These are phyloP conservation scores for Metschnikowia colocasiae DNA, from an alignment of 805 yeast genomes.

Conservation along the genomic window DNA sequence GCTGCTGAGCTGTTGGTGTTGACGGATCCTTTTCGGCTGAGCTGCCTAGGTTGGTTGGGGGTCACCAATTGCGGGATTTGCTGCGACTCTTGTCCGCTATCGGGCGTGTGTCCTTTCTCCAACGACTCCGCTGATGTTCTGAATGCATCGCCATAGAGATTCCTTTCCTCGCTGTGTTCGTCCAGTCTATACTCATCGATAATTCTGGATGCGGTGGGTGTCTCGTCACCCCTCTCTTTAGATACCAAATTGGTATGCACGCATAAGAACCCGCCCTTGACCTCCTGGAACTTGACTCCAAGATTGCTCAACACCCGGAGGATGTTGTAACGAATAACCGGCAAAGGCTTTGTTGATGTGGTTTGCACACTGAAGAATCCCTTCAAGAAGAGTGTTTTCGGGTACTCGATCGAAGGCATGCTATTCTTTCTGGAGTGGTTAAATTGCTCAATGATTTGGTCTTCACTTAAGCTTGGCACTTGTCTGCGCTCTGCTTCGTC, in stretches of 20 bases:
- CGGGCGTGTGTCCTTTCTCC: constrained; percentile 28
- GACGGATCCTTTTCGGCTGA: constrained; percentile 39
- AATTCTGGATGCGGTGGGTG: constrained; percentile 18
- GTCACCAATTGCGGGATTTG: constrained; percentile 15
- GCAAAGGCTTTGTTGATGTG: constrained; percentile 87
- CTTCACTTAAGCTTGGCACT: constrained; percentile 38
- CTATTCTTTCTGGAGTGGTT: constrained; percentile 62
- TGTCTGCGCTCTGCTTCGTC: constrained; percentile 32
- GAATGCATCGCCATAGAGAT: constrained; percentile 40
- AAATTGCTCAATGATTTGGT: constrained; percentile 40
- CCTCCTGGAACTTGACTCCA: constrained; percentile 82
- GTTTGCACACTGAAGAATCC: constrained; percentile 95
- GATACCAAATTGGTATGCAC: constrained; percentile 45
- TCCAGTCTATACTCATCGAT: constrained; percentile 20
- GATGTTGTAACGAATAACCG: constrained; percentile 81
- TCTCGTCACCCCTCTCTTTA: constrained; percentile 11
- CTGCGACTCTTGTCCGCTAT: constrained; percentile 5
- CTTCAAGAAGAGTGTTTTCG: constrained; percentile 83
- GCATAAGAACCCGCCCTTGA: constrained; percentile 91
- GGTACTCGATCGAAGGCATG: constrained; percentile 93
- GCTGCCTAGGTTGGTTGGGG: constrained; percentile 19
- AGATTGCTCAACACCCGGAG: constrained; percentile 70
- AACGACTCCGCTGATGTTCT: constrained; percentile 31
- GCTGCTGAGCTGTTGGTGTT: constrained; percentile 24
- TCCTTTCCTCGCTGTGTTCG: constrained; percentile 28